A percentile compares a stretch with the other conserved stretches of the same genome.
Evolutionary conservation across 2,329 filamentous ascomycete genomes (phyloP).

Genomic region (Neonectria coccinea): DNA sequence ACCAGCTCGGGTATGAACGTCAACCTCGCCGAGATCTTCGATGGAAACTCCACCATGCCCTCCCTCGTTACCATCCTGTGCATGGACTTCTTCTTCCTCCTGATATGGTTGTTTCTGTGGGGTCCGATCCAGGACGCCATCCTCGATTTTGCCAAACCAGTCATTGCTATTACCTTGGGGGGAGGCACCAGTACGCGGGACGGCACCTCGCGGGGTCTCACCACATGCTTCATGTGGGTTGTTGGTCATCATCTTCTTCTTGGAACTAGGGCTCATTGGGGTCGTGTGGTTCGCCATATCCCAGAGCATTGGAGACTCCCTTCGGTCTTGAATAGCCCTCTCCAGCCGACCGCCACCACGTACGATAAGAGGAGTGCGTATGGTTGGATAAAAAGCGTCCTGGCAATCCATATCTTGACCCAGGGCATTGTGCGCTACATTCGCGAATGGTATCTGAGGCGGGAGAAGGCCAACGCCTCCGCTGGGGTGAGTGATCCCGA

Average conservation of each 20-base stretch:
- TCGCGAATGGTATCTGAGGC: conserved; percentile 73
- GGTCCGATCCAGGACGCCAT: conserved; percentile 88
- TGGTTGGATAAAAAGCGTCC: conserved; percentile 74
- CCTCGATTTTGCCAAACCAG: conserved; percentile 89
- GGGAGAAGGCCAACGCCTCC: conserved; percentile 66
- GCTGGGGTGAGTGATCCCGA: conserved; percentile 70
- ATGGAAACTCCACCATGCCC: conserved; percentile 86
- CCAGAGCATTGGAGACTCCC: conserved; percentile 61
- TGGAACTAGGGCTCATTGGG: conserved; percentile 62
- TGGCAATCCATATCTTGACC: conserved; percentile 80
- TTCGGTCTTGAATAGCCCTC: conserved; percentile 59
- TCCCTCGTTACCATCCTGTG: conserved; percentile 86
- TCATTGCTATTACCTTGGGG: conserved; percentile 90
- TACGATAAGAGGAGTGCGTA: conserved; percentile 71
- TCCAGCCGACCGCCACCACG: conserved; percentile 54
- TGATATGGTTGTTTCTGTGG: conserved; percentile 90
- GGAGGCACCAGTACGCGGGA: conserved; percentile 79
- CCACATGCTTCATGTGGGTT: conserved; percentile 78
- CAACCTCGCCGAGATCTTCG: conserved; percentile 91
- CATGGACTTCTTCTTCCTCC: conserved; percentile 84
- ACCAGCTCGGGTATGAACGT: conserved; percentile 82
- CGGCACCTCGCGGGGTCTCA: conserved; percentile 77
- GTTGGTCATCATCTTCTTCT: conserved; percentile 64
- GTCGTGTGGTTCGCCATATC: conserved; percentile 59
- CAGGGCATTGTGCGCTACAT: conserved; percentile 79